A percentile compares a stretch with the other conserved stretches of the same genome.
phyloP scores from a whole-genome alignment of 805 yeast genomes.

The Suhomyces canberraensis region DNA sequence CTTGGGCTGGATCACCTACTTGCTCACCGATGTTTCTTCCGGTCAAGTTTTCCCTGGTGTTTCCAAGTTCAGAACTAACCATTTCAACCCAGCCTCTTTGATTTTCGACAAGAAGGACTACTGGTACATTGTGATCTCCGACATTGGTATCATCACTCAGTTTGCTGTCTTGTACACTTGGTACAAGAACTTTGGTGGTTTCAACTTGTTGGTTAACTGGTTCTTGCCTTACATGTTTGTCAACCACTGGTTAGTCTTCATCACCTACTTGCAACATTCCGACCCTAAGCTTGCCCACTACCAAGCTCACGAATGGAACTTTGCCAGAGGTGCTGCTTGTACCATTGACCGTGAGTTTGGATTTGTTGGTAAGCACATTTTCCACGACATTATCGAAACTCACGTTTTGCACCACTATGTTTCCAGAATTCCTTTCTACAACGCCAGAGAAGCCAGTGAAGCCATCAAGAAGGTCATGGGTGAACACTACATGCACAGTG shows the following conservation, averaged over 20 bases:
- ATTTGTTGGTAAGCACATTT: slow-evolving; percentile 52
- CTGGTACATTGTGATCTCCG: slow-evolving; percentile 55
- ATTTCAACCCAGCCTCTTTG: slow-evolving; percentile 54
- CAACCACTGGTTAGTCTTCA: slow-evolving; percentile 64
- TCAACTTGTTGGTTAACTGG: slow-evolving; percentile 54
- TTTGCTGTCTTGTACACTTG: slow-evolving; percentile 49
- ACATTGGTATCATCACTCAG: slow-evolving; percentile 50
- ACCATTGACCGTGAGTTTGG: slow-evolving; percentile 63
- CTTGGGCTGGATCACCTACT: slow-evolving; percentile 52
- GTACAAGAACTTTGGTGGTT: slow-evolving; percentile 46
- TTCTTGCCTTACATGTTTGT: slow-evolving; percentile 57
- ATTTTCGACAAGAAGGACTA: slow-evolving; percentile 52
- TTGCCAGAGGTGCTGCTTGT: slow-evolving; percentile 66
- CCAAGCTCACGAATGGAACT: slow-evolving; percentile 54
- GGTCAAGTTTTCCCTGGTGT: slow-evolving; percentile 47
- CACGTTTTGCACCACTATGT: slow-evolving; percentile 57
- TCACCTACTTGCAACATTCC: slow-evolving; percentile 61
- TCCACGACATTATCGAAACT: slow-evolving; percentile 58
- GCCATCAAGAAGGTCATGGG: slow-evolving; percentile 54
- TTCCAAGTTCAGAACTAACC: slow-evolving; percentile 44
- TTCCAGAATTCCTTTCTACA: slow-evolving; percentile 54
- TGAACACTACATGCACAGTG: slow-evolving; percentile 45
- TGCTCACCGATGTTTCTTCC: slow-evolving; percentile 49
- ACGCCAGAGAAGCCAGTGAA: slow-evolving; percentile 52
- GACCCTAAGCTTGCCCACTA: slow-evolving; percentile 61